Evolutionary conservation across 805 yeast genomes (phyloP), one percentile per base, ranked within the genome.

Genomic region (Teunomyces kruisii): DNA sequence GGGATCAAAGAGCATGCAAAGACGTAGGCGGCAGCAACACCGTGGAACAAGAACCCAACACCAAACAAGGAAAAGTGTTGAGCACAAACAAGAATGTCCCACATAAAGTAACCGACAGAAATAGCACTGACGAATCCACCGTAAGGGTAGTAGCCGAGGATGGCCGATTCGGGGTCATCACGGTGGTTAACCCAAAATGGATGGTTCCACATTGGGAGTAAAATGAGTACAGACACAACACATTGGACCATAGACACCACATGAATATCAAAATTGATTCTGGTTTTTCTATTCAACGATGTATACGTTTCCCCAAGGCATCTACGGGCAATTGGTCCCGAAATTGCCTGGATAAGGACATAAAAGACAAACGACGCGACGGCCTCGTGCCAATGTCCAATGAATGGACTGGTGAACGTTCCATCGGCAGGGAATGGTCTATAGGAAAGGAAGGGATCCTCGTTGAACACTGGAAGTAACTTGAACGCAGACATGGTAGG

Each of bases 241-340:
- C 94, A 81, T 64, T 94, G 97, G 14, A 90, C 79, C 80, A 87
- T 83, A 2, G 97, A 84, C 3, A 89, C 96, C 9, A 87, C 75
- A 64, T 94, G 98, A 55, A 91, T 87, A 64, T 94, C 96, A 61
- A 88, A 94, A 62, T 92, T 89, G 50, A 82, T 55, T 59, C 75
- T 78, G 32, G 76, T 72, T 54, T 79, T 79, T 17, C 57, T 51
- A 35, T 61, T 52, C 37, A 80, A 65, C 3, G 62, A 54, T 5
- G 76, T 75, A 66, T 90, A 90, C 47, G 72, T 61, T 15, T 65
- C 59, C 3, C 86, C 84, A 51, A 85, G 76, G 19, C 80, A 30
- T 13, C 50, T 29, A 3, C 68, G 73, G 48, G 84, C 76, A 9
- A 87, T 35, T 1, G 57, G 39, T 0, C 86, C 84, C 1, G 89